Percentiles rank a stretch among this genome's conserved stretches.
Conservation (phyloP, 1,284 basidiomycete genomes). For the Bjerkandera adusta region DNA sequence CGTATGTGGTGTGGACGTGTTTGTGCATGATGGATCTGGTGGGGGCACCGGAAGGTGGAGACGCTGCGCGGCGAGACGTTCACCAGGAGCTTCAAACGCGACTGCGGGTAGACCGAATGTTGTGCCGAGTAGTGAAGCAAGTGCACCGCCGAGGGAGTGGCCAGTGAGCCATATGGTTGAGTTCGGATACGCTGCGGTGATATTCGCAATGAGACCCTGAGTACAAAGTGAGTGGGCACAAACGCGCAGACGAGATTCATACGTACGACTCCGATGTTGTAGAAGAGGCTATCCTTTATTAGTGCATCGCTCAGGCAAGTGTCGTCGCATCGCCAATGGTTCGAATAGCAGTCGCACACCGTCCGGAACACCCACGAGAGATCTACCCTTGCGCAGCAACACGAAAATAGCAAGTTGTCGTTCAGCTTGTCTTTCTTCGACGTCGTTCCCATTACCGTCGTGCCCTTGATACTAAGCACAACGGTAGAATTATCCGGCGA, state of each 20-base stretch:
- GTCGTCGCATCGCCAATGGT: constrained; percentile 75
- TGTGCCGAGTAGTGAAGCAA: constrained; percentile 85
- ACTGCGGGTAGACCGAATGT: constrained; percentile 95
- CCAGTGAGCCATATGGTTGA: constrained; percentile 93
- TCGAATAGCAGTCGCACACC: constrained; percentile 87
- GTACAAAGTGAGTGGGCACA: too few relatives aligned
- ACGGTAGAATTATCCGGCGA: constrained; percentile 81
- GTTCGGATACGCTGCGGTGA: constrained; percentile 79
- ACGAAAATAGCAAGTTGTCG: constrained; percentile 96
- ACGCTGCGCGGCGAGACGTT: constrained; percentile 81
- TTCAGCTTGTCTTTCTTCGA: constrained; percentile 95
- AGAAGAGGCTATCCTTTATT: constrained; percentile 89
- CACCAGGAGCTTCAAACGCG: constrained; percentile 92
- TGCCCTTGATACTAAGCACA: constrained; percentile 94
- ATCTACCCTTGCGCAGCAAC: constrained; percentile 94
- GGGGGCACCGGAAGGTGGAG: constrained; percentile 83
- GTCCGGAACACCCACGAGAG: constrained; percentile 79
- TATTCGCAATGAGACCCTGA: constrained; percentile 77
- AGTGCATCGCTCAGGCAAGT: constrained; percentile 84
- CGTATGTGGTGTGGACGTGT: constrained; percentile 16
- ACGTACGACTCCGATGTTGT: constrained; percentile 76
- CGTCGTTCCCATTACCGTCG: constrained; percentile 79
- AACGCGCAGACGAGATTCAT: not conserved
- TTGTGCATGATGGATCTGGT: constrained; percentile 16
- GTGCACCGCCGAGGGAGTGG: constrained; percentile 84